Evolutionary conservation across 371 early-diverging fungal species (phyloP).

Genomic region (Lichtheimia ornata): DNA sequence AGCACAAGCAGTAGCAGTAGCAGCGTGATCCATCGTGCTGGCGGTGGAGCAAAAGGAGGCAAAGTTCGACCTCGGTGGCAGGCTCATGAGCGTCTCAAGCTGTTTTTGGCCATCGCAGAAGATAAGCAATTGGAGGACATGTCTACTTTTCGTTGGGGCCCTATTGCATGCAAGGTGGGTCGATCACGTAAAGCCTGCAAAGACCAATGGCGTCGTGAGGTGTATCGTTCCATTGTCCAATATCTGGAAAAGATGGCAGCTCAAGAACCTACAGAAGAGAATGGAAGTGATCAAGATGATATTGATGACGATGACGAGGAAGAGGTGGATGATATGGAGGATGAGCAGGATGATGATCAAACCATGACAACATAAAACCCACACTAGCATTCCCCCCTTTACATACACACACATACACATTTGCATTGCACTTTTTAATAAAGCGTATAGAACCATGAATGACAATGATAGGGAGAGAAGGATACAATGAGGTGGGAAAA

Average conservation of each 20-base stretch:
- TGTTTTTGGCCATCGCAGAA: conserved; percentile 30
- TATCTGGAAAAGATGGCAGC: not conserved
- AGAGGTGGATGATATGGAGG: too few species aligned
- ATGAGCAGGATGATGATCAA: too few species aligned
- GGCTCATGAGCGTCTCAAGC: conserved; percentile 11
- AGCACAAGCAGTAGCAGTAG: conserved; percentile 3
- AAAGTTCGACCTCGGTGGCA: conserved; percentile 33
- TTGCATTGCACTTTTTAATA: too few species aligned
- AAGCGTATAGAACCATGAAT: too few species aligned
- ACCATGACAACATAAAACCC: too few species aligned
- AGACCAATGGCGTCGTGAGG: conserved; percentile 48
- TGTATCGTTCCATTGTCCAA: conserved; percentile 4
- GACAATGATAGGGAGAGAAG: too few species aligned
- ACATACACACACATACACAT: too few species aligned
- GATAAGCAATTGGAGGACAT: conserved; percentile 39
- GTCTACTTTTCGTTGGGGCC: conserved; percentile 36
- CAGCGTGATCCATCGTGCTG: not conserved
- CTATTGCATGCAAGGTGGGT: conserved; percentile 26
- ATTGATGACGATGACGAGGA: too few species aligned
- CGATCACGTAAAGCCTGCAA: conserved; percentile 42
- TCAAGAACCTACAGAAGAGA: not conserved
- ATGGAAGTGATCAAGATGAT: not conserved
- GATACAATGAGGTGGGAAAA: too few species aligned
- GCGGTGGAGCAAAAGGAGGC: not conserved
- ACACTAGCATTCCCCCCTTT: too few species aligned